Percentiles rank a stretch among this genome's conserved stretches.
These are phyloP conservation scores for Oligophagozyma castellii DNA, from an alignment of 1,139 yeast species.

Conservation along the genomic window DNA sequence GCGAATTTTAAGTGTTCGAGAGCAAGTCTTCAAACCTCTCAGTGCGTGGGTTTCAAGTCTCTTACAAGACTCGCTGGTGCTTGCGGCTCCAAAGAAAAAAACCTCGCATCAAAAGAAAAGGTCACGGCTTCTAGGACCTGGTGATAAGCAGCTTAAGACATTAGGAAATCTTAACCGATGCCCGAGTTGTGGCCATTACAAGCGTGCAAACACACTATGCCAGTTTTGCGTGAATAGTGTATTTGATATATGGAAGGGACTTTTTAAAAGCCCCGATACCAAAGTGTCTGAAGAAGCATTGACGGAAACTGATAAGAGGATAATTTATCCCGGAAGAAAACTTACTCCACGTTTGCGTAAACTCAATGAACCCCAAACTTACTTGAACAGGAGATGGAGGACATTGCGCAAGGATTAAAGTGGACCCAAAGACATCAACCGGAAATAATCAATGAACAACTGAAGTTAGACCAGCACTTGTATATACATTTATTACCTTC, in stretches of 20 bases:
- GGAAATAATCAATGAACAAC: not conserved
- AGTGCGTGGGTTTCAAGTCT: too few relatives aligned
- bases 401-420: conserved; percentile 31
- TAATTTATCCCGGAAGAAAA: conserved; percentile 66
- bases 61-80: too few relatives aligned
- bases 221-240: conserved; percentile 86
- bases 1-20: too few relatives aligned
- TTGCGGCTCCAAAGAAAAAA: conserved; percentile 91
- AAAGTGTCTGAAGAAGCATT: conserved; percentile 35
- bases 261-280: conserved; percentile 4
- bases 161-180: conserved; percentile 73
- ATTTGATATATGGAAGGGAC: conserved; percentile 49
- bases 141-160: conserved; percentile 65
- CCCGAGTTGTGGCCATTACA: conserved; percentile 89
- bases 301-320: conserved; percentile 46
- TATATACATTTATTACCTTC: conserved; percentile 1
- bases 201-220: conserved; percentile 81
- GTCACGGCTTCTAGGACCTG: conserved; percentile 70
- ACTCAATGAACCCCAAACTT: conserved; percentile 44
- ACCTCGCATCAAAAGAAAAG: conserved; percentile 78
- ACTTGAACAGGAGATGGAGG: conserved; percentile 48
- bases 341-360: conserved; percentile 36
- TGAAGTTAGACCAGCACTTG: not conserved
- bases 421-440: not conserved
- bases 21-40: too few relatives aligned